Conservation (phyloP, 352 stramenopile genomes). For the Thraustochytrium sp. region DNA sequence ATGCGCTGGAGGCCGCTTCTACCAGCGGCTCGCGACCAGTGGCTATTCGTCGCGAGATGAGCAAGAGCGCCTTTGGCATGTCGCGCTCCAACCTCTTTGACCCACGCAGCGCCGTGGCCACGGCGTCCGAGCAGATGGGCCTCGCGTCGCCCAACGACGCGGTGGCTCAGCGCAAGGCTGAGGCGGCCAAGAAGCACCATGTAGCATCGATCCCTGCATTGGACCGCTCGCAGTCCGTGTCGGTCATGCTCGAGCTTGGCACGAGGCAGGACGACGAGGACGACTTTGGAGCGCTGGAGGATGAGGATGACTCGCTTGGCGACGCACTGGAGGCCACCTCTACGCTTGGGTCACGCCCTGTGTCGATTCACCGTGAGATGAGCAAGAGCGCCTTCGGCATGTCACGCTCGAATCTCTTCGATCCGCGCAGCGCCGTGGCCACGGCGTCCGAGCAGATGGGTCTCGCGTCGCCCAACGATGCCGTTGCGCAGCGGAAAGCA, state of each 20-base stretch:
- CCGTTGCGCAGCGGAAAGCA: not conserved
- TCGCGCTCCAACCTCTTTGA: not conserved
- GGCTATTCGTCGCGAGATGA: not conserved
- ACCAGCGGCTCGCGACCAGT: too few relatives aligned
- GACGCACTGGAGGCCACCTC: too few relatives aligned
- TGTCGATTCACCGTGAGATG: too few relatives aligned
- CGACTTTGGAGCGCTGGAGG: not conserved
- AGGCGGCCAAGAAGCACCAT: not conserved
- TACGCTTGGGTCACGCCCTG: too few relatives aligned
- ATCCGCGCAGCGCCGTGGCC: not conserved
- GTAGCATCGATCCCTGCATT: too few relatives aligned
- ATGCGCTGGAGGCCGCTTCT: too few relatives aligned
- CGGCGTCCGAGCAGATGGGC: not conserved
- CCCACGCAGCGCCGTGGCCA: not conserved
- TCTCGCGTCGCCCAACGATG: not conserved
- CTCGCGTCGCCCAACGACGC: not conserved
- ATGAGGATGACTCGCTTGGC: too few relatives aligned
- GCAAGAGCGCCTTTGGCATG: not conserved
- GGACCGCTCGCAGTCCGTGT: not conserved
- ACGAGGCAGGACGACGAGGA: too few relatives aligned
- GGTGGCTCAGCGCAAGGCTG: not conserved
- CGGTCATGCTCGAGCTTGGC: not conserved
- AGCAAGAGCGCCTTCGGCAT: constrained; percentile 19
- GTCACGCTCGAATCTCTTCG: constrained; percentile 23
- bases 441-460: constrained; percentile 21